Base-by-base conservation (phyloP, 768 basidiomycete species). In the Pleurotus citrinopileatus region DNA sequence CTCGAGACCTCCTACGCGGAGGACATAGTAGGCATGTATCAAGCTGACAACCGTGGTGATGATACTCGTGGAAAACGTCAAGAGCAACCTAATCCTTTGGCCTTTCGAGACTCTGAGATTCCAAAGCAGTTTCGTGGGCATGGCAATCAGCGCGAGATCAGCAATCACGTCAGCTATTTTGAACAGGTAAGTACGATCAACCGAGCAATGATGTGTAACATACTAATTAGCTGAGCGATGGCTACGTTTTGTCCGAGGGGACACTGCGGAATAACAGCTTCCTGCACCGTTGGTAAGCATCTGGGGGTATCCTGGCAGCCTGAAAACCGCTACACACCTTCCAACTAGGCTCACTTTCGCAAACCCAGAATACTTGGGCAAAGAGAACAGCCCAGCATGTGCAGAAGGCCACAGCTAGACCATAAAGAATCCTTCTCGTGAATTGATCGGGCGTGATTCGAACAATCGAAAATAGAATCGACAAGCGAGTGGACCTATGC, bases 61-160 rank as follows among this genome's bases (percentile, higher is more conserved):
- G 53, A 81, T 73, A 47, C 79, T 79, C 8, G 82, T 73, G 8
- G 81, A 81, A 63, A 83, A 82, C 45, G 81, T 78, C 50, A 80
- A 60, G 56, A 76, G 69, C 34, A 78, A 66, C n/a, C 73, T 72
- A 1, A 68, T 62, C 3, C 76, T 73, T 1, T 81, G 60, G 22
- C 56, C 59, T 13, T 61, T 65, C 52, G 45, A 47, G 13, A 76
- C 73, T 19, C 65, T 68, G 22, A 82, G 67, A 19, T 69, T 66
- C 56, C 69, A 64, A 29, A 84, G 71, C 3, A 83, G 65, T 17
- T 72, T 67, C 2, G 81, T 54, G 0, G 82, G 81, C 1, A 78
- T 67, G 7, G 65, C 43, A 29, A 82, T 69, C 42, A 84, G 71
- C 22, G 79, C 64, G 13, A 66, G 20, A 56, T 81, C 80, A 0